These are phyloP conservation scores for Prunus yedoensis DNA, from an alignment of 331 rosid genomes.

Conservation along the genomic window DNA sequence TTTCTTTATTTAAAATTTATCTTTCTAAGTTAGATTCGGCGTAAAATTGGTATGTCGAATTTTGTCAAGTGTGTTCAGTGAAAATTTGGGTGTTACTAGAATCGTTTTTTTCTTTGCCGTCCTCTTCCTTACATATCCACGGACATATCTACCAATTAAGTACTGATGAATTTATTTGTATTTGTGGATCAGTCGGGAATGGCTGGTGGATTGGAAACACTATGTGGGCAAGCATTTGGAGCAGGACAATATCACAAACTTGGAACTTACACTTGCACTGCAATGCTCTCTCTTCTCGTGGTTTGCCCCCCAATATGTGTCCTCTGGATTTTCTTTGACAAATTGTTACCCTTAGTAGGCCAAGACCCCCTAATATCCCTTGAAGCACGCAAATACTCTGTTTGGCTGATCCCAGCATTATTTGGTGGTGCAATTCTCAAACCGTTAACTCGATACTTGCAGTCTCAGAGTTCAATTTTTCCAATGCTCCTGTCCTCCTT, in stretches of 20 bases:
- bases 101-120: no score
- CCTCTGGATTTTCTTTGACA: slow-evolving; percentile 50
- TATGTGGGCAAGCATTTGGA: slow-evolving; percentile 65
- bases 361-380: slow-evolving; percentile 49
- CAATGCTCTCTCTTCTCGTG: slow-evolving; percentile 45
- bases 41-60: no score
- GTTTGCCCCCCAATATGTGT: slow-evolving; percentile 42
- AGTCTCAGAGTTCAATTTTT: slow-evolving; percentile 44
- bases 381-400: slow-evolving; percentile 38
- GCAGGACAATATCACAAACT: slow-evolving; percentile 47
- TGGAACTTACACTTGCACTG: slow-evolving; percentile 46
- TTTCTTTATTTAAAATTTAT: no score
- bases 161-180: neutral
- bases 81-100: no score
- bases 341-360: slow-evolving; percentile 36
- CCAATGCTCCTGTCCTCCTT: slow-evolving; percentile 46
- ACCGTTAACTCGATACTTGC: slow-evolving; percentile 47
- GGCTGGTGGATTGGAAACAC: slow-evolving; percentile 71
- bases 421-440: slow-evolving; percentile 56
- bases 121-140: no score
- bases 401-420: slow-evolving; percentile 53
- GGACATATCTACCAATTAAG: neutral
- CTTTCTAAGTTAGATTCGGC: no score
- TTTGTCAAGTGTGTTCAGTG: no score
- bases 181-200: slow-evolving; percentile 46